Evolutionary conservation across 1,284 basidiomycete genomes (phyloP).

Genomic region (Rhodotorula sp.): DNA sequence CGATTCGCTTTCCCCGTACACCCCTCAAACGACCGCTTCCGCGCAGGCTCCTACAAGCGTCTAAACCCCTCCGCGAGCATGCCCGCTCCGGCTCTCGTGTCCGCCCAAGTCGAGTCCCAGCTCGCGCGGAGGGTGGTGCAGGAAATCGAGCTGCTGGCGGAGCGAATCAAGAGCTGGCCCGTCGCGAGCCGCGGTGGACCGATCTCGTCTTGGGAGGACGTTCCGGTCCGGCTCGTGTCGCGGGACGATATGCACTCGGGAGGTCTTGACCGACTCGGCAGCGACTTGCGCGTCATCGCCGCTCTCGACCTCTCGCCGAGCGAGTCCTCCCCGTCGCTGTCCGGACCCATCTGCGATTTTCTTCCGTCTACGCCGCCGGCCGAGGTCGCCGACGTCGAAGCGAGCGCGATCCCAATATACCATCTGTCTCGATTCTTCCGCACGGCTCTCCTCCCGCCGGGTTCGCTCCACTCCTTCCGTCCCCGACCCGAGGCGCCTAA

Average conservation of each 20-base stretch:
- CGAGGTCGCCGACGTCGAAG: neutral
- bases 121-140: constrained; percentile 17
- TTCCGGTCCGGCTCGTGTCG: neutral
- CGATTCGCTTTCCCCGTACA: too few relatives aligned
- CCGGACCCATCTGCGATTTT: neutral
- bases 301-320: constrained; percentile 1
- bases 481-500: too few relatives aligned
- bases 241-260: neutral
- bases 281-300: neutral
- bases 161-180: constrained; percentile 20
- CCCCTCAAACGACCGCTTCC: too few relatives aligned
- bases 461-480: neutral
- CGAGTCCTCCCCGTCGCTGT: neutral
- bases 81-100: neutral
- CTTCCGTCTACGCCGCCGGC: neutral
- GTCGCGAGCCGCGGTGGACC: neutral
- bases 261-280: neutral
- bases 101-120: neutral
- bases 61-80: constrained; percentile 6
- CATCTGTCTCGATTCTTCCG: constrained; percentile 1
- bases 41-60: constrained; percentile 21
- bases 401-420: neutral
- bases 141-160: constrained; percentile 18
- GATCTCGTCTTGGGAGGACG: neutral
- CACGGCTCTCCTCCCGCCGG: neutral